Evolutionary conservation across 1,284 basidiomycete species (phyloP), one percentile per base, ranked within the genome.

Genomic region (Ganoderma boninense): DNA sequence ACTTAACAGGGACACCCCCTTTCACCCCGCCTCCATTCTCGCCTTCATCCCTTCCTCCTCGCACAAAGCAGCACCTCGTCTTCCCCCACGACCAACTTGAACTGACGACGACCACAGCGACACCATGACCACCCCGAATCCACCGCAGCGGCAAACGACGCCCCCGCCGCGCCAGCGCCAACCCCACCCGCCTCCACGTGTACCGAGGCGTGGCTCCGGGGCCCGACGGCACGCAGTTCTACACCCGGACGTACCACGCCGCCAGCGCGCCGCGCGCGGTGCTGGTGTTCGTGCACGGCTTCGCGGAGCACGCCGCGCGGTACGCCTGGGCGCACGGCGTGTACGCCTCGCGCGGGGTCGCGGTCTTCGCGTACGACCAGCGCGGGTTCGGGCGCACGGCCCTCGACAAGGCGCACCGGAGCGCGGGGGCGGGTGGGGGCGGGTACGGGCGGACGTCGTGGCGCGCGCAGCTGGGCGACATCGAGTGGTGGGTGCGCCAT

Each of bases 301-400:
- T 95, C 79, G 87, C 87, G 35, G 95, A 96, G 76, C 94, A 95
- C 78, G 84, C 92, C 68, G 90, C 85, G n/a, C 91, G 92, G 68
- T 95, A 95, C 76, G 85, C 89, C 59, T 84, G 90, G 69, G 89
- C 91, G 71, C 94, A 96, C 79, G 84, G 86, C 26, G 77, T 84
- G 73, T 86, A 90, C 73, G 82, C 90, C 10, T 81, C 85, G 29
- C 83, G 84, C 29, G 90, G 87, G 1, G 85, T 95, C 74, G 87
- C 87, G 32, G 84, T 96, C 38, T 91, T 95, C 73, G 85, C 94
- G 0, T 95, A 89, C 77, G 96, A 97, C 83, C 92, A 95, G 82
- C 89, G 96, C 64, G 96, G 96, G 0, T 97, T 93, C 78, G 96
- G 96, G 1, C 83, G 87, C 60, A 97, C 96, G 1, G 92, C 91